phyloP scores from a whole-genome alignment of 352 stramenopile genomes.

The Globisporangium iwayamae region DNA sequence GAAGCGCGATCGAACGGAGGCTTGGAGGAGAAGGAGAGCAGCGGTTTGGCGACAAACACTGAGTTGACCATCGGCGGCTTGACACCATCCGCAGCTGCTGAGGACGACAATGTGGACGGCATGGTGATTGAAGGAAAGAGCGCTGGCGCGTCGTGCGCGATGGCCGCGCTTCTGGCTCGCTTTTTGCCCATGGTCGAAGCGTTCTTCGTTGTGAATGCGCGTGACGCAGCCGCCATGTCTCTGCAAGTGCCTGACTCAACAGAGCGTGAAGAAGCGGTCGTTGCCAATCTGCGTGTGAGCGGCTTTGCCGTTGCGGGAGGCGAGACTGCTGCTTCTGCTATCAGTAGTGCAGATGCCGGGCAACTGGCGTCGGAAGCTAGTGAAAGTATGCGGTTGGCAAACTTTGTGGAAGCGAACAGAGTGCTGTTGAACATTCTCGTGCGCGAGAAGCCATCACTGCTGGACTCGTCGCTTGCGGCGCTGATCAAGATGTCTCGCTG shows the following conservation, averaged over 20 bases:
- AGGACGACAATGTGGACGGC: conserved; percentile 63
- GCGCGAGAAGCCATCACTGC: conserved; percentile 93
- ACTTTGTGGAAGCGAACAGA: conserved; percentile 95
- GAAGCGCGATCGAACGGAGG: conserved; percentile 64
- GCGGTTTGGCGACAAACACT: neutral
- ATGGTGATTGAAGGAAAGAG: conserved; percentile 88
- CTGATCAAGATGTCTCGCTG: conserved; percentile 96
- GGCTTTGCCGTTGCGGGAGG: conserved; percentile 40
- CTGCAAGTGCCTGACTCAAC: conserved; percentile 65
- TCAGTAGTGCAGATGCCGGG: conserved; percentile 20
- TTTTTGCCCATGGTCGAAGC: conserved; percentile 98
- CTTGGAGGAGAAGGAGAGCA: conserved; percentile 61
- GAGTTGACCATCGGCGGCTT: neutral
- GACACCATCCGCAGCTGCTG: conserved; percentile 33
- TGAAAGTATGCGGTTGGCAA: conserved; percentile 72
- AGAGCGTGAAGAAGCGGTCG: conserved; percentile 74
- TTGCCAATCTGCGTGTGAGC: conserved; percentile 62
- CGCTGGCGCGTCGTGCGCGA: conserved; percentile 82
- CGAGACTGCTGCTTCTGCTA: conserved; percentile 23
- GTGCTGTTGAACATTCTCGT: conserved; percentile 97
- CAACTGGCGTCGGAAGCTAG: conserved; percentile 40
- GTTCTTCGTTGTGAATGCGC: conserved; percentile 98
- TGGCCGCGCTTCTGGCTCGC: conserved; percentile 93
- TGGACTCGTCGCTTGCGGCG: conserved; percentile 94
- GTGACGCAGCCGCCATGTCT: conserved; percentile 77